Conservation (phyloP, 306 rosid genomes). For the Nissolia schottii region DNA sequence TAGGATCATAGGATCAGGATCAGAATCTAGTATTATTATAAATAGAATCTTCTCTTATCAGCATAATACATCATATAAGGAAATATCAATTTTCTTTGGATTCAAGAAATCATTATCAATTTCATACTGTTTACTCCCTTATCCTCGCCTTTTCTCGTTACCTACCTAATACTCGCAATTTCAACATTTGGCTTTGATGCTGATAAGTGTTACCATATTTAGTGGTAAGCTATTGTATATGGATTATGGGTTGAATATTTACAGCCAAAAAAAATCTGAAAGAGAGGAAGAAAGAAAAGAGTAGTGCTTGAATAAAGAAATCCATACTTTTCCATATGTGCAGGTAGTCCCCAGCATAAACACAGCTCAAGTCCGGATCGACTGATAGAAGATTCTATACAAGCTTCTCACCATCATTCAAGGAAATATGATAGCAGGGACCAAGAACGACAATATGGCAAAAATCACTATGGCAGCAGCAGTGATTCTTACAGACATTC, state of each 20-base stretch:
- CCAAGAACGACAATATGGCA: conserved; percentile 47
- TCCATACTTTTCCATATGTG: conserved; percentile 14
- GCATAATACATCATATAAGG: background rate
- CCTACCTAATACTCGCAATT: background rate
- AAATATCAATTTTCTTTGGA: background rate
- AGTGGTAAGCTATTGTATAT: conserved; percentile 1
- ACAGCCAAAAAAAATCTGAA: too few species aligned
- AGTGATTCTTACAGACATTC: conserved; percentile 58
- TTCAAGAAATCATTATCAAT: background rate
- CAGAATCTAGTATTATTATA: background rate
- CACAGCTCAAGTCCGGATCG: conserved; percentile 50
- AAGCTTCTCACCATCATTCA: conserved; percentile 41
- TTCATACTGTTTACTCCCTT: background rate
- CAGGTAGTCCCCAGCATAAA: conserved; percentile 65
- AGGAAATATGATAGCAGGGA: conserved; percentile 57
- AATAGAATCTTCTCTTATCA: background rate
- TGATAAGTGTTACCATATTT: background rate
- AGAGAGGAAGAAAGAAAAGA: background rate
- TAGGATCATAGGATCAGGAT: too few species aligned
- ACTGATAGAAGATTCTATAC: conserved; percentile 37
- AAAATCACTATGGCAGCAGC: conserved; percentile 49
- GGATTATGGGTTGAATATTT: conserved; percentile 1
- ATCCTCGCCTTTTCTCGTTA: background rate
- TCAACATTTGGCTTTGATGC: background rate
- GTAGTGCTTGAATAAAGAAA: conserved; percentile 8